Percentiles rank a stretch among this genome's conserved stretches.
Conservation (phyloP, 192 early-diverging fungal species). For the Backusella australiensis region DNA sequence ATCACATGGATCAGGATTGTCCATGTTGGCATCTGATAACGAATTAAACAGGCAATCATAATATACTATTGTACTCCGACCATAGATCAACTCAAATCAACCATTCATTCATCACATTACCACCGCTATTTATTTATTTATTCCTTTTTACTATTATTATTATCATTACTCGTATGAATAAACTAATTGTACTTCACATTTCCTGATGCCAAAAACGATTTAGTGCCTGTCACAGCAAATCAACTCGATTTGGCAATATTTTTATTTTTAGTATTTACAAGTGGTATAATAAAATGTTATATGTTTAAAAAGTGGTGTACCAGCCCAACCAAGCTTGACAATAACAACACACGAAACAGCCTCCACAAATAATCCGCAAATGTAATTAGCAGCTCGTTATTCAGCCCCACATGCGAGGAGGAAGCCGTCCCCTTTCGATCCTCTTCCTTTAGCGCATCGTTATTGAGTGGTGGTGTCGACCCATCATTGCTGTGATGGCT, state of each 20-base stretch:
- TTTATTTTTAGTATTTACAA: background rate
- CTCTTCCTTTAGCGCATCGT: background rate
- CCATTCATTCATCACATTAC: background rate
- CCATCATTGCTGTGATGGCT: background rate
- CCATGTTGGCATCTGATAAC: background rate
- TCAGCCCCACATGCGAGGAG: background rate
- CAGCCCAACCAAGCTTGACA: constrained; percentile 23
- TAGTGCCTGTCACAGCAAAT: background rate
- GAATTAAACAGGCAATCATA: background rate
- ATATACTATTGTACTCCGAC: background rate
- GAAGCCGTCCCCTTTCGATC: background rate
- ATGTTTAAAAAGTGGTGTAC: constrained; percentile 18
- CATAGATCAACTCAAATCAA: background rate
- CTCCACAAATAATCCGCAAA: constrained; percentile 24
- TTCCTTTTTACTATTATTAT: background rate
- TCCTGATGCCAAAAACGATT: background rate
- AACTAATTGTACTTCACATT: background rate
- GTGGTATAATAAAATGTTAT: background rate
- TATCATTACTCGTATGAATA: no score
- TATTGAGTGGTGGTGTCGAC: background rate
- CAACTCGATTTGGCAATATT: background rate
- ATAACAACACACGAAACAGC: constrained; percentile 19
- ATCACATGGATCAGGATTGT: background rate
- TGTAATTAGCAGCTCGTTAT: background rate
- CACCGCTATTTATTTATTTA: background rate